A percentile compares a stretch with the other conserved stretches of the same genome.
Evolutionary conservation across 495 filamentous ascomycete species (phyloP).

Genomic region (Pyrenopolyporus hunteri): DNA sequence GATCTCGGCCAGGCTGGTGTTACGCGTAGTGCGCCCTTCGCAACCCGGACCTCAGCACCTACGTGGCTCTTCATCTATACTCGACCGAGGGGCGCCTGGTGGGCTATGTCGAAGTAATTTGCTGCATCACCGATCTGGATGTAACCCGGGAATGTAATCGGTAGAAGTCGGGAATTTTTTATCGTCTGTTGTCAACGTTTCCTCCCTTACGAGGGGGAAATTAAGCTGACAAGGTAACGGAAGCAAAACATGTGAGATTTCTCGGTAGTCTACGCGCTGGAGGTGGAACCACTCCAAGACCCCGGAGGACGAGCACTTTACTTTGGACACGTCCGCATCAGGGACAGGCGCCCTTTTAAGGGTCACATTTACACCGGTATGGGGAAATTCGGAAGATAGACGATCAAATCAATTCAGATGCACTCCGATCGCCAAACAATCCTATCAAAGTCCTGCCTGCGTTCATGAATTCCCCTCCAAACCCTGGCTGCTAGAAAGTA

Average conservation of each 20-base stretch:
- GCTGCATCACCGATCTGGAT: conserved; percentile 1
- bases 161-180: conserved; percentile 21
- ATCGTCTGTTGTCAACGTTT: background rate
- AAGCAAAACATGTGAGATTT: background rate
- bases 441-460: conserved; percentile 53
- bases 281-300: background rate
- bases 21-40: conserved; percentile 6
- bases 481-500: conserved; percentile 44
- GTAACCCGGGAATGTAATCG: conserved; percentile 12
- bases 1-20: background rate
- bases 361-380: background rate
- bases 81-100: conserved; percentile 6
- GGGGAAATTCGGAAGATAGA: conserved; percentile 27
- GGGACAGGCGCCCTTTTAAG: background rate
- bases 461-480: conserved; percentile 47
- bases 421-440: conserved; percentile 53
- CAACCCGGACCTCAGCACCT: conserved; percentile 4
- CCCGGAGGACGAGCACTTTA: background rate
- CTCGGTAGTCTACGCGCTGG: background rate
- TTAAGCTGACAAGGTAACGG: background rate
- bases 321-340: background rate
- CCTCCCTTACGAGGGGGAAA: background rate
- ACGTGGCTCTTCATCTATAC: conserved; percentile 5
- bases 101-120: conserved; percentile 1
- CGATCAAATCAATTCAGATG: conserved; percentile 53